Percentiles rank a stretch among this genome's conserved stretches.
These are phyloP conservation scores for Aspergillus fijiensis DNA, from an alignment of 2,329 filamentous ascomycete species.

Conservation along the genomic window DNA sequence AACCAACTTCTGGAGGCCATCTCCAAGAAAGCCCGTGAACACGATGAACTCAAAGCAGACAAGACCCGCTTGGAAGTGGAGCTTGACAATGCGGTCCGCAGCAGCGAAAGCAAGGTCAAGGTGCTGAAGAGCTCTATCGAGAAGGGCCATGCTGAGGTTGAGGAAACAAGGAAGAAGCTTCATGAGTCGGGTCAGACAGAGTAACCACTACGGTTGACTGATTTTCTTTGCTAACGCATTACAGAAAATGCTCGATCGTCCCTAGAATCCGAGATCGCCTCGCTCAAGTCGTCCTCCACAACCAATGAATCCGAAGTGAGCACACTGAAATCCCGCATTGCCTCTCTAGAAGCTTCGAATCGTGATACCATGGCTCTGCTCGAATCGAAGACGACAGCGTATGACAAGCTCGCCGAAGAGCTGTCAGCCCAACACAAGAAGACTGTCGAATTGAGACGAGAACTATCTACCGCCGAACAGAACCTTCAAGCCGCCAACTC, in stretches of 20 bases:
- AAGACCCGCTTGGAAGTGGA: constrained; percentile 90
- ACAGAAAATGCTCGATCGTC: constrained; percentile 73
- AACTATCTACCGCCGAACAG: constrained; percentile 79
- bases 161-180: constrained; percentile 76
- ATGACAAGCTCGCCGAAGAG: constrained; percentile 82
- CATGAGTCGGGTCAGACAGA: constrained; percentile 69
- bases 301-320: constrained; percentile 67
- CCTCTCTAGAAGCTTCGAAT: constrained; percentile 85
- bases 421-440: constrained; percentile 87
- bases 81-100: constrained; percentile 84
- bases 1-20: constrained; percentile 72
- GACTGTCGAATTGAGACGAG: constrained; percentile 76
- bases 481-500: constrained; percentile 79
- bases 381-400: constrained; percentile 82
- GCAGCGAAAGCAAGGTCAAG: constrained; percentile 77
- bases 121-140: constrained; percentile 78
- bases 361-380: constrained; percentile 85
- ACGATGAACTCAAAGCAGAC: constrained; percentile 77
- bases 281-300: constrained; percentile 71
- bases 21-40: constrained; percentile 75
- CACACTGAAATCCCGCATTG: constrained; percentile 76
- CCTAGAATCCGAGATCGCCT: constrained; percentile 78
- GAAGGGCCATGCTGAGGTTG: constrained; percentile 78
- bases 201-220: not conserved
- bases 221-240: constrained; percentile 18